These are phyloP conservation scores for Globisporangium camurandrum DNA, from an alignment of 352 stramenopile species.

Conservation along the genomic window DNA sequence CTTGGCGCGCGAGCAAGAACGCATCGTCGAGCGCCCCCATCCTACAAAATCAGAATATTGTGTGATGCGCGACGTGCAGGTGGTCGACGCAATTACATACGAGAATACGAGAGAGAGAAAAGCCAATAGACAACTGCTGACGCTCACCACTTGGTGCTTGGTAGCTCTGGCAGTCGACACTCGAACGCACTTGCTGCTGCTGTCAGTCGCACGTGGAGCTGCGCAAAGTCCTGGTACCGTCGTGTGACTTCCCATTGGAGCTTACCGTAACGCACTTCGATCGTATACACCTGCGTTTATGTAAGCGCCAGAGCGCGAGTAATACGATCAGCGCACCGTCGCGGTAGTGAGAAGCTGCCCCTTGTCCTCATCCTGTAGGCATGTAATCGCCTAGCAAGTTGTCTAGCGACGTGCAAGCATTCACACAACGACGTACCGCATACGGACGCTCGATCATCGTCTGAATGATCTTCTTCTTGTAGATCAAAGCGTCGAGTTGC, in stretches of 20 bases:
- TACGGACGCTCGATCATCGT: conserved; percentile 35
- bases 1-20: conserved; percentile 30
- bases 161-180: conserved; percentile 26
- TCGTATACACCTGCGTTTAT: conserved; percentile 42
- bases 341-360: too few relatives aligned
- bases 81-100: too few relatives aligned
- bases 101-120: neutral
- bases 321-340: too few relatives aligned
- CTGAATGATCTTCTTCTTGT: conserved; percentile 24
- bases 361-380: too few relatives aligned
- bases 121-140: too few relatives aligned
- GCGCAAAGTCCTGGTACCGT: conserved; percentile 39
- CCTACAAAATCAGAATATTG: conserved; percentile 11
- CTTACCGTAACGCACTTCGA: conserved; percentile 28
- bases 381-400: too few relatives aligned
- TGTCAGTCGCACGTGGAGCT: conserved; percentile 22
- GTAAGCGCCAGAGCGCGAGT: too few relatives aligned
- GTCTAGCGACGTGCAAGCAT: neutral
- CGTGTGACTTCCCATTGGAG: conserved; percentile 36
- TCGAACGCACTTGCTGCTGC: neutral
- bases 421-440: conserved; percentile 13
- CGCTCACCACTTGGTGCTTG: conserved; percentile 34
- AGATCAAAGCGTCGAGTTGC: conserved; percentile 18
- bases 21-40: conserved; percentile 21
- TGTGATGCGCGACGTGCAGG: neutral